Base-by-base conservation (phyloP, 202 grass and related monocot genomes). In the Elaeis oleifera region DNA sequence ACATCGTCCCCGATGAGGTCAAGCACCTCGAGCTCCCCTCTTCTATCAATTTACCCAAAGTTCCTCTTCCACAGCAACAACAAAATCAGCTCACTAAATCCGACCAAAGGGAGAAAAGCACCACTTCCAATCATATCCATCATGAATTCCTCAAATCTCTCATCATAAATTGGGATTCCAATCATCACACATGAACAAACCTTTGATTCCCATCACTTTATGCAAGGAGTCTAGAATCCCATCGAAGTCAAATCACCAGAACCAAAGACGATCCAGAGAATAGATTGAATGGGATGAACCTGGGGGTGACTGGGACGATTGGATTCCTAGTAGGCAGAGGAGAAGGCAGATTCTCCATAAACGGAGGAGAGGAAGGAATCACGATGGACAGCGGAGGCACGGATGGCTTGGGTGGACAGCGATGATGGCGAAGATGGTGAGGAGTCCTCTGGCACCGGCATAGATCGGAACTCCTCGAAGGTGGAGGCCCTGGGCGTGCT, bases 21-120 rank as follows among this genome's bases (percentile, higher is more conserved):
- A 75, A 73, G 13, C 76, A 70, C 59, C 78, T 96, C 8, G 91
- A 96, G 76, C 84, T 96, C 25, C 91, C 91, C 15, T 96, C 91
- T 76, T 76, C 91, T 20, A 20, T 44, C 36, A 44, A 44, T 13
- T 44, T 44, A 44, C 36, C 36, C 13, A 44, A 44, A 44, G 0
- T 13, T 44, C 36, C 11, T 13, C 36, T 44, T 44, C 9, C 11
- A 14, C 36, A 39, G 9, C 36, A 39, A 13, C 36, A 44, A 44
- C 2, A 44, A 44, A 13, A 44, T 2, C 36, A 44, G 9, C 36
- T 44, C 3, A 9, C 36, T 44, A 9, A 44, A 44, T 44, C 36
- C 9, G 11, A 44, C 3, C 36, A 44, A 36, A 36, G 6, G 26
- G 26, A 3, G 1, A 36, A 36, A 36, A 36, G 23, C 32, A 36